Evolutionary conservation across 2,329 filamentous ascomycete species (phyloP), one percentile per base, ranked within the genome.

Genomic region (Hymenoscyphus albidus): DNA sequence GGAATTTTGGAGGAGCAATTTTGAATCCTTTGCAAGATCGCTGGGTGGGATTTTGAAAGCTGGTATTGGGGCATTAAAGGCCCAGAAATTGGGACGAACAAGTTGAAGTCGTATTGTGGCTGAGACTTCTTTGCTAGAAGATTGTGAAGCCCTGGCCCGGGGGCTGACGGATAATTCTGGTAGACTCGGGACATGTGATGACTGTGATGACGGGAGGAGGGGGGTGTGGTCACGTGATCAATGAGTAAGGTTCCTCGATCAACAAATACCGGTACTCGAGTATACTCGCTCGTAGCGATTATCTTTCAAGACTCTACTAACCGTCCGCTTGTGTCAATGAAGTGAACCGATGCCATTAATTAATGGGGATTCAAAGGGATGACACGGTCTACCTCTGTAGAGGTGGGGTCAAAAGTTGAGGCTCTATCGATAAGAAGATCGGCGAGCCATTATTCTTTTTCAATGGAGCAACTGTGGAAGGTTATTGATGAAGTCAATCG

Each of bases 361-460:
- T n/a, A 27, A 27, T 38, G 58, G 58, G 7, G 40, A 27, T 7
- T 31, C 27, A 44, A 44, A 22, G 27, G 38, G 58, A 5, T 16
- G 54, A 56, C 35, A 39, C 35, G 35, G 38, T 18, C 58, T 39
- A 27, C 27, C 27, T 27, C 27, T 2, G 27, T 27, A 5, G 13
- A 59, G 58, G 58, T 42, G 58, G 58, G 57, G 58, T 59, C 44
- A 27, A 32, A 59, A 40, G 35, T 22, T 42, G 58, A 59, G 58
- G 35, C 58, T 59, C 58, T 59, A 40, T 40, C 39, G n/a, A 59
- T 27, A 42, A 31, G 35, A 31, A 59, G 22, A 59, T 31, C 35
- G 3, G 13, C 58, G 18, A 27, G 7, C 13, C 10, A 27, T n/a
- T 44, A 18, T 59, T 58, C 16, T 35, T 58, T n/a, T 27, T 51